Conservation (phyloP, 1,284 basidiomycete species). For the Chondrostereum purpureum region DNA sequence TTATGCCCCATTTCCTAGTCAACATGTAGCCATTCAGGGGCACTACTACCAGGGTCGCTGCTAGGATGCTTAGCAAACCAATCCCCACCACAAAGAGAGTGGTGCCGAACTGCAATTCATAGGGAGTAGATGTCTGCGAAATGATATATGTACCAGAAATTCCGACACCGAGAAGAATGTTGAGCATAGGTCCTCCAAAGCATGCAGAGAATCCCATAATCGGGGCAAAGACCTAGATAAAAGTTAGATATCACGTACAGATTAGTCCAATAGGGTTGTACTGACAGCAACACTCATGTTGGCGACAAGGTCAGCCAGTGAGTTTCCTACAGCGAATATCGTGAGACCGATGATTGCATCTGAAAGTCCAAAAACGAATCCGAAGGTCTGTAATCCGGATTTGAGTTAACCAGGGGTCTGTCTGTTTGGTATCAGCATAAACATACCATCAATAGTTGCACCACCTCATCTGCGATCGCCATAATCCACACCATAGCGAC, state of each 20-base stretch:
- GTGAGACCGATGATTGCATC: slow-evolving; percentile 96
- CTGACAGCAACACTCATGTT: slow-evolving; percentile 88
- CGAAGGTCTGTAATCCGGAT: slow-evolving; percentile 61
- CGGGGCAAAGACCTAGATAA: slow-evolving; percentile 63
- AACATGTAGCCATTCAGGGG: slow-evolving; percentile 82
- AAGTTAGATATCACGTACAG: no score
- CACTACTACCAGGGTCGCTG: slow-evolving; percentile 77
- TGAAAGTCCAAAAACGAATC: slow-evolving; percentile 90
- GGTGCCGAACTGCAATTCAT: slow-evolving; percentile 70
- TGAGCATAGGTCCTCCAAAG: slow-evolving; percentile 94
- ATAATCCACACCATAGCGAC: slow-evolving; percentile 93
- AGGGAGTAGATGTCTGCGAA: slow-evolving; percentile 50
- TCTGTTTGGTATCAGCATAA: no score
- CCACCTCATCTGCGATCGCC: slow-evolving; percentile 91
- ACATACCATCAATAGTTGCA: slow-evolving; percentile 75
- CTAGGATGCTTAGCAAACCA: slow-evolving; percentile 71
- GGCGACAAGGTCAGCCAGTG: slow-evolving; percentile 92
- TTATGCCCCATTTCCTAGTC: slow-evolving; percentile 72
- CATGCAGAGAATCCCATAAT: slow-evolving; percentile 93
- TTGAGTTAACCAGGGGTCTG: no score
- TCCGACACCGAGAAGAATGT: slow-evolving; percentile 88
- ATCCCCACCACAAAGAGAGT: slow-evolving; percentile 81
- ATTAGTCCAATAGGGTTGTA: no score
- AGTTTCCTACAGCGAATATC: slow-evolving; percentile 95
- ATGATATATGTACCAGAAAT: slow-evolving; percentile 74